Evolutionary conservation across 1,139 yeast species (phyloP).

Genomic region (Debaryomyces coudertii): DNA sequence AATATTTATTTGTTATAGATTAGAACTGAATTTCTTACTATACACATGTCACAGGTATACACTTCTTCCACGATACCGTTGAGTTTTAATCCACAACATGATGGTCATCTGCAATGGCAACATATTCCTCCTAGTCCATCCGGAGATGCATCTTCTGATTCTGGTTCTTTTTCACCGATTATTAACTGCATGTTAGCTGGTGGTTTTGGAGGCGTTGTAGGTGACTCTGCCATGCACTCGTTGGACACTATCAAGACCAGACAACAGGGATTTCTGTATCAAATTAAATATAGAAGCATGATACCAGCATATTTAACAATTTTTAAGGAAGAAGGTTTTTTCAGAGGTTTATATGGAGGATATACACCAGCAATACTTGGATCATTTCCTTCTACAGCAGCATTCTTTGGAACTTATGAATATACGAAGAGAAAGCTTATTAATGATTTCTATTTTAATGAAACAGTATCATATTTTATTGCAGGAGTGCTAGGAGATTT

Average conservation of each 20-base stretch:
- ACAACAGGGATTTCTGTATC: slow-evolving; percentile 87
- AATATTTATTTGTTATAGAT: background rate
- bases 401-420: slow-evolving; percentile 91
- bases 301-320: slow-evolving; percentile 74
- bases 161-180: slow-evolving; percentile 41
- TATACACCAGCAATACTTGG: slow-evolving; percentile 91
- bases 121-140: slow-evolving; percentile 9
- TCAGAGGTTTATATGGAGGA: slow-evolving; percentile 88
- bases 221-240: slow-evolving; percentile 93
- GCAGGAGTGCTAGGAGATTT: slow-evolving; percentile 93
- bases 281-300: slow-evolving; percentile 66
- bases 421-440: slow-evolving; percentile 72
- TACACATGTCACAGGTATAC: slow-evolving; percentile 33
- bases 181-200: slow-evolving; percentile 80
- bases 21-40: background rate
- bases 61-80: slow-evolving; percentile 51
- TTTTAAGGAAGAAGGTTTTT: slow-evolving; percentile 77
- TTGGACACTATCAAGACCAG: slow-evolving; percentile 95
- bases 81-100: slow-evolving; percentile 34
- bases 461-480: slow-evolving; percentile 74
- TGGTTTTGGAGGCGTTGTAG: slow-evolving; percentile 92
- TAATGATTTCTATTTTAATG: slow-evolving; percentile 66
- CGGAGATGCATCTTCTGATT: slow-evolving; percentile 8
- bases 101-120: slow-evolving; percentile 12
- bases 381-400: slow-evolving; percentile 89